Evolutionary conservation across 2,329 filamentous ascomycete genomes (phyloP).

Genomic region (Aspergillus thermomutatus): DNA sequence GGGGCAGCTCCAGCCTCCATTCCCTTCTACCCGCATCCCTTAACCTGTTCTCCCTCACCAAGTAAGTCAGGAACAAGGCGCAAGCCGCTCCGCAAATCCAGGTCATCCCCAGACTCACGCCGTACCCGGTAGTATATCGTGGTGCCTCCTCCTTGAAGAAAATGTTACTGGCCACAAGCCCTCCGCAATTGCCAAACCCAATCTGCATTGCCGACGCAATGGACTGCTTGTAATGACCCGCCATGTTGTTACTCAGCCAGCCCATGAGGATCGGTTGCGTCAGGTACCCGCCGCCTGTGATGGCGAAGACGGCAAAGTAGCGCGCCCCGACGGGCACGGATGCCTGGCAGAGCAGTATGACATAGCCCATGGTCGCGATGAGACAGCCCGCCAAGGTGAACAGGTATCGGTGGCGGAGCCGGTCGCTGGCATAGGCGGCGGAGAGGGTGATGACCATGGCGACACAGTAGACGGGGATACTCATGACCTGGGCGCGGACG

Average conservation of each 20-base stretch:
- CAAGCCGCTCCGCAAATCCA: constrained; percentile 34
- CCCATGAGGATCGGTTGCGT: constrained; percentile 54
- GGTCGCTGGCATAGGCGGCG: constrained; percentile 50
- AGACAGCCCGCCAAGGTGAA: constrained; percentile 53
- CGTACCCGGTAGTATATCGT: constrained; percentile 25
- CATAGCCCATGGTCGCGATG: constrained; percentile 54
- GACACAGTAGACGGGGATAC: constrained; percentile 57
- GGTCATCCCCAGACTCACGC: constrained; percentile 28
- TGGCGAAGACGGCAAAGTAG: constrained; percentile 55
- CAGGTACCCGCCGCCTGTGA: constrained; percentile 54
- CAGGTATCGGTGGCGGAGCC: constrained; percentile 49
- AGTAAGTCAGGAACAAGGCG: constrained; percentile 28
- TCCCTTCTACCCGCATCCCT: constrained; percentile 35
- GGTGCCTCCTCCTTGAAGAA: constrained; percentile 29
- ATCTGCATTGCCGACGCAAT: constrained; percentile 53
- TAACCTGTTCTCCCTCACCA: constrained; percentile 36
- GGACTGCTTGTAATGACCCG: constrained; percentile 56
- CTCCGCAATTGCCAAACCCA: constrained; percentile 33
- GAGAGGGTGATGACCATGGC: constrained; percentile 59
- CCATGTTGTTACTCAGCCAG: constrained; percentile 58
- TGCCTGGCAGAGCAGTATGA: constrained; percentile 51
- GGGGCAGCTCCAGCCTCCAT: constrained; percentile 29
- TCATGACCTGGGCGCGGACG: constrained; percentile 49
- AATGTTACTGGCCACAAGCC: constrained; percentile 35
- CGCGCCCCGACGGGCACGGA: constrained; percentile 47